Evolutionary conservation across 768 basidiomycete genomes (phyloP).

Genomic region (Tubosaeta brunneosetosa): DNA sequence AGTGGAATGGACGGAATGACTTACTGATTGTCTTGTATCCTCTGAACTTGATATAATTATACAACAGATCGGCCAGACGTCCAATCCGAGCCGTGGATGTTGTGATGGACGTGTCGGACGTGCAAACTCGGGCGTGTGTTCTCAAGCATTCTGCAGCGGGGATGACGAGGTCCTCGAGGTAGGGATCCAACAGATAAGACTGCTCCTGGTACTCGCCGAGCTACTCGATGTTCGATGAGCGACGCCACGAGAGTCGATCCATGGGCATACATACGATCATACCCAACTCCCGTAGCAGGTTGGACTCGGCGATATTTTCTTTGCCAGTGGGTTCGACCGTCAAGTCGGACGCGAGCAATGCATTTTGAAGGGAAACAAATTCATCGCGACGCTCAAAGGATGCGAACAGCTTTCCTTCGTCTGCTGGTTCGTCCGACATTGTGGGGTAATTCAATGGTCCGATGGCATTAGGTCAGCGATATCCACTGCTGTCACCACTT

Average conservation of each 20-base stretch:
- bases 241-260: not conserved
- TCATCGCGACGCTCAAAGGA: slow-evolving; percentile 62
- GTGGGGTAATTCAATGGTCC: not conserved
- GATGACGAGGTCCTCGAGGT: slow-evolving; percentile 69
- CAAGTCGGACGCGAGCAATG: slow-evolving; percentile 47
- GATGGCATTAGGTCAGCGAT: slow-evolving; percentile 21
- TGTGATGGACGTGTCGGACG: slow-evolving; percentile 21
- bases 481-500: not conserved
- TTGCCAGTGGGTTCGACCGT: slow-evolving; percentile 39
- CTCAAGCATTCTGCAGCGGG: slow-evolving; percentile 70
- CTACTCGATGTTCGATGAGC: slow-evolving; percentile 37
- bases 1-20: slow-evolving; percentile 26
- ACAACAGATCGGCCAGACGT: slow-evolving; percentile 60
- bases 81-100: slow-evolving; percentile 40
- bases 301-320: slow-evolving; percentile 41
- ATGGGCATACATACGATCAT: slow-evolving; percentile 44
- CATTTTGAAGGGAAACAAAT: slow-evolving; percentile 48
- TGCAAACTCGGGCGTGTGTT: slow-evolving; percentile 42
- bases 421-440: slow-evolving; percentile 37
- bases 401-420: slow-evolving; percentile 45
- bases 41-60: slow-evolving; percentile 80
- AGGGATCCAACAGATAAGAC: slow-evolving; percentile 87
- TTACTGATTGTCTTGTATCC: slow-evolving; percentile 90
- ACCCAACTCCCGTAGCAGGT: slow-evolving; percentile 39
- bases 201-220: slow-evolving; percentile 91